phyloP scores from a whole-genome alignment of 176 grass and related monocot species.

The Thalia dealbata region DNA sequence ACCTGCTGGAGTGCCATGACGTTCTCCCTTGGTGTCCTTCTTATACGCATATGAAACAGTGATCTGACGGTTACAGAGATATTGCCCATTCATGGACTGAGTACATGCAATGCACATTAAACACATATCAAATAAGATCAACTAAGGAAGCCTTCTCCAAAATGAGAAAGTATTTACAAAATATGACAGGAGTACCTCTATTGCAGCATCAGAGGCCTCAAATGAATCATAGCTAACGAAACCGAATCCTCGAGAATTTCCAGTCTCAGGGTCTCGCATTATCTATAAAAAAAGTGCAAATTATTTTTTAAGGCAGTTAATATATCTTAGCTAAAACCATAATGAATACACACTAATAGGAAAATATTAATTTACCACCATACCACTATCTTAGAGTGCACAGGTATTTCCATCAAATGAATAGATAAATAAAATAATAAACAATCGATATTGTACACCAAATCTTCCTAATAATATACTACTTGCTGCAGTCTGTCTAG shows the following conservation, averaged over 20 bases:
- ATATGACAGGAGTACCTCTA: slow-evolving; percentile 48
- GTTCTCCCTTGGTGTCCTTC: slow-evolving; percentile 89
- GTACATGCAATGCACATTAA: neutral
- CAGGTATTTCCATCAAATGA: neutral
- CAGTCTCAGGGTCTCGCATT: slow-evolving; percentile 94
- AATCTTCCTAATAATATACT: too few species aligned
- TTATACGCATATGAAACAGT: slow-evolving; percentile 97
- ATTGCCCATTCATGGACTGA: slow-evolving; percentile 87
- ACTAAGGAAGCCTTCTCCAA: neutral
- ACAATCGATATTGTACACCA: neutral
- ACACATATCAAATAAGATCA: neutral
- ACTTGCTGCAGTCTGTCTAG: too few species aligned
- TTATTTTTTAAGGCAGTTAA: neutral
- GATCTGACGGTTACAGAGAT: slow-evolving; percentile 84
- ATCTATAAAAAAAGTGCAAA: slow-evolving; percentile 35
- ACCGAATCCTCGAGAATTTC: slow-evolving; percentile 89
- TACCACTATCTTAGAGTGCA: neutral
- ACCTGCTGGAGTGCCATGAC: slow-evolving; percentile 85
- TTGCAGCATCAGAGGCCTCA: slow-evolving; percentile 92
- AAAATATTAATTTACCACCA: neutral
- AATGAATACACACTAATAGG: neutral
- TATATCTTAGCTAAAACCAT: neutral
- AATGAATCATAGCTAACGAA: slow-evolving; percentile 99
- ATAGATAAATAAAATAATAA: neutral
- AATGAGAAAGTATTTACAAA: neutral